Evolutionary conservation across 2,329 filamentous ascomycete species (phyloP).

Genomic region (Cladosporium sphaerospermum): DNA sequence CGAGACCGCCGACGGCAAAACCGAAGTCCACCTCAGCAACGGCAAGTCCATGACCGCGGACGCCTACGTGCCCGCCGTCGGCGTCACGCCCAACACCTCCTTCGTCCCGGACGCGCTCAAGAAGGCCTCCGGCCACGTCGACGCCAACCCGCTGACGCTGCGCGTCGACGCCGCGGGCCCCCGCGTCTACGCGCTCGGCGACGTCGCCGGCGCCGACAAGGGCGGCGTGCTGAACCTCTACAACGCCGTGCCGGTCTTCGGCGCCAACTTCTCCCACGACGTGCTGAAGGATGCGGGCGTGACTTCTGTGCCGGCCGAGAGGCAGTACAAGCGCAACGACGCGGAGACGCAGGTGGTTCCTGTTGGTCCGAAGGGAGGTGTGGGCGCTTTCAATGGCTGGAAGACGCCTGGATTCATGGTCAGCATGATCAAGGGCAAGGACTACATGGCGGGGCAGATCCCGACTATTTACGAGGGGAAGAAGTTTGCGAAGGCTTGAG

Average conservation of each 20-base stretch:
- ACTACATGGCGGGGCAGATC: conserved; percentile 29
- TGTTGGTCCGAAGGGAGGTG: conserved; percentile 28
- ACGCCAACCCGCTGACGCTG: conserved; percentile 40
- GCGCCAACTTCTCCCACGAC: conserved; percentile 43
- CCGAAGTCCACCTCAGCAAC: conserved; percentile 39
- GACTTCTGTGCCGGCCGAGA: conserved; percentile 19
- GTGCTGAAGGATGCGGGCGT: conserved; percentile 30
- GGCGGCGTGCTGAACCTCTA: conserved; percentile 39
- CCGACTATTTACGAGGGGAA: conserved; percentile 23
- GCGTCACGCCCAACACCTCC: conserved; percentile 46
- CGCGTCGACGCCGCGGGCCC: conserved; percentile 41
- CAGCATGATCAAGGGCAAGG: conserved; percentile 31
- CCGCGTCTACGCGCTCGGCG: conserved; percentile 45
- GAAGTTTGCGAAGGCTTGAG: conserved; percentile 22
- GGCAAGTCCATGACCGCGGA: conserved; percentile 45
- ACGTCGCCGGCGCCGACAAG: conserved; percentile 39
- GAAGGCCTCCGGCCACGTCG: conserved; percentile 42
- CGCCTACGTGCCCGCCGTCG: conserved; percentile 48
- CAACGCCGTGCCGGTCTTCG: conserved; percentile 34
- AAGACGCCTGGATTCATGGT: conserved; percentile 31
- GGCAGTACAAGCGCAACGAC: conserved; percentile 23
- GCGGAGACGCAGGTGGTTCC: conserved; percentile 30
- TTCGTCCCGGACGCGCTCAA: conserved; percentile 45
- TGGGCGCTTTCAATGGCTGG: conserved; percentile 31
- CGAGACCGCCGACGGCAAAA: conserved; percentile 34